Conservation (phyloP, 805 yeast genomes). For the Spathaspora arborariae region DNA sequence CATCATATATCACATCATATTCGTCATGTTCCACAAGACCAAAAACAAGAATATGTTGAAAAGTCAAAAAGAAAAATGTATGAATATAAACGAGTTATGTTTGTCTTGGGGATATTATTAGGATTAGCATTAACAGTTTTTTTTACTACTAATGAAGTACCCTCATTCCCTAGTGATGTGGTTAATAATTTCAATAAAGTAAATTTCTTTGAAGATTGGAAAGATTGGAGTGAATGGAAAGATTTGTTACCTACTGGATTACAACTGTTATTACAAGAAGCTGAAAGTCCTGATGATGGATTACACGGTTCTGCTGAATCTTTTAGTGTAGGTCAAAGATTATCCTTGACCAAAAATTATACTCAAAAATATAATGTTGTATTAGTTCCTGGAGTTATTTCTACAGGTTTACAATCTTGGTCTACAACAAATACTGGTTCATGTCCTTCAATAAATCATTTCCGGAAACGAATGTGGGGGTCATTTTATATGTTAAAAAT, state of each 20-base stretch:
- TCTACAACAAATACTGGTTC: constrained; percentile 68
- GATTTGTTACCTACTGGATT: constrained; percentile 67
- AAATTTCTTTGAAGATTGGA: constrained; percentile 63
- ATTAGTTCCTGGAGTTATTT: constrained; percentile 93
- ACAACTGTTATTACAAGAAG: constrained; percentile 54
- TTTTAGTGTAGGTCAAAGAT: constrained; percentile 77
- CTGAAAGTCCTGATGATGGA: constrained; percentile 31
- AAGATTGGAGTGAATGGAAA: constrained; percentile 50
- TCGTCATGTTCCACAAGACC: not conserved
- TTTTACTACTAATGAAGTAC: constrained; percentile 41
- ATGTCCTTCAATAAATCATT: constrained; percentile 81
- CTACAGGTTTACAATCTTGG: constrained; percentile 96
- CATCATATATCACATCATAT: constrained; percentile 3
- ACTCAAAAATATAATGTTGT: constrained; percentile 72
- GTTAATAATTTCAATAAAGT: constrained; percentile 56
- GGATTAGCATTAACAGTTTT: constrained; percentile 67
- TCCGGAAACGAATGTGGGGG: constrained; percentile 94
- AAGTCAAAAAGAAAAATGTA: constrained; percentile 21
- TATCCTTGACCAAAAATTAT: constrained; percentile 50
- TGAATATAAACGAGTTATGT: constrained; percentile 56
- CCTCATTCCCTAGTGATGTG: constrained; percentile 41
- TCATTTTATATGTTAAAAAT: constrained; percentile 91
- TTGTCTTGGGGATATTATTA: constrained; percentile 66
- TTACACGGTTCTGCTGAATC: constrained; percentile 66
- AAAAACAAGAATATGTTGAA: not conserved